phyloP scores from a whole-genome alignment of 2,329 filamentous ascomycete genomes.

The Gnomoniopsis smithogilvyi region DNA sequence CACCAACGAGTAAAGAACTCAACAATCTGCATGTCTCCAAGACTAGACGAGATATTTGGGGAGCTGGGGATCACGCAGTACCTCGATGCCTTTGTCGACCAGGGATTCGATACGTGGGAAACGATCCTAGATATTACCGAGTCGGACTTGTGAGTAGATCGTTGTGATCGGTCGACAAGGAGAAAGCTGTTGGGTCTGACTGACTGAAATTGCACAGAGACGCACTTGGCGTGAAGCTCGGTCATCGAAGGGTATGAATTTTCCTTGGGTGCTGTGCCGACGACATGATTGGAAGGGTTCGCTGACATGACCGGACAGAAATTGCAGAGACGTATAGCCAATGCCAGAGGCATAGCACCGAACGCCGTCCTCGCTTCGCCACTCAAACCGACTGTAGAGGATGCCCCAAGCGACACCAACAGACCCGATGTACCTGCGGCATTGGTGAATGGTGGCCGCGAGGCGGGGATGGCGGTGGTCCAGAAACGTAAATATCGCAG shows the following conservation, averaged over 20 bases:
- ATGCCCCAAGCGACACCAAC: conserved; percentile 50
- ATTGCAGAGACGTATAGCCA: conserved; percentile 79
- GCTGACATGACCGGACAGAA: conserved; percentile 48
- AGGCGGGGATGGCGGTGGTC: conserved; percentile 38
- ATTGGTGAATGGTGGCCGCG: conserved; percentile 39
- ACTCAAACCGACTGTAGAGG: conserved; percentile 50
- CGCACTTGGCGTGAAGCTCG: conserved; percentile 72
- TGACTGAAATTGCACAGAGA: conserved; percentile 45
- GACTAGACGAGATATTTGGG: conserved; percentile 63
- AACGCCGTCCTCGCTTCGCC: conserved; percentile 49
- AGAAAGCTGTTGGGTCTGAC: not conserved
- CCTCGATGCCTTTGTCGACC: conserved; percentile 66
- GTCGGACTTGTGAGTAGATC: conserved; percentile 65
- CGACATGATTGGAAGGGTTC: not conserved
- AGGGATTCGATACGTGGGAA: conserved; percentile 84
- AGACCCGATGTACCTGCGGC: conserved; percentile 37
- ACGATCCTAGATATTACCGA: conserved; percentile 82
- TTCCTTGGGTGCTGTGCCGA: conserved; percentile 11
- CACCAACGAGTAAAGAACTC: not conserved
- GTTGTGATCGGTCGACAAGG: not conserved
- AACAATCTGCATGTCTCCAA: conserved; percentile 50
- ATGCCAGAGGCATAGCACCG: conserved; percentile 61
- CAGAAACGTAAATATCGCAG: conserved; percentile 73
- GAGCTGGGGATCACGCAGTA: conserved; percentile 79
- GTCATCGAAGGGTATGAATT: conserved; percentile 69